Percentiles rank a stretch among this genome's conserved stretches.
These are phyloP conservation scores for Conticribra guillardii DNA, from an alignment of 108 stramenopile genomes.

Conservation along the genomic window DNA sequence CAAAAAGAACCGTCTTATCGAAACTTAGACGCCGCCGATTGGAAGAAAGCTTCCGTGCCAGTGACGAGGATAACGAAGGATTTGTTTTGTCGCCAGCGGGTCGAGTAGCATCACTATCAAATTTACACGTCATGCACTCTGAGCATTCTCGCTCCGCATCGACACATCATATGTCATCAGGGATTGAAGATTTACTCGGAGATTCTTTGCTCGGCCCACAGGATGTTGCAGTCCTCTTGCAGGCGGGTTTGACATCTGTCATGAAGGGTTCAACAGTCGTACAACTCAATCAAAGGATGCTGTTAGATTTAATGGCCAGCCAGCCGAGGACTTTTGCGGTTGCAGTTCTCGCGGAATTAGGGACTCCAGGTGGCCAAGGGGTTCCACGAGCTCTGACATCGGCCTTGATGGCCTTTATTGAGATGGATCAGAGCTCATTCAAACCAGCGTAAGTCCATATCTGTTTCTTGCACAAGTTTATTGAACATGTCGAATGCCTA, in stretches of 20 bases:
- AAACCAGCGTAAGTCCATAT: constrained; percentile 27
- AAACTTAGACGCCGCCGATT: constrained; percentile 38
- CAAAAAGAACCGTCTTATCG: constrained; percentile 32
- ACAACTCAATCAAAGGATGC: constrained; percentile 91
- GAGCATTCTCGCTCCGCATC: constrained; percentile 1
- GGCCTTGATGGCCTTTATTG: constrained; percentile 69
- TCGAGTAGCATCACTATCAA: constrained; percentile 61
- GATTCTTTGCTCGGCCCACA: constrained; percentile 90
- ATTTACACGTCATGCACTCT: constrained; percentile 30
- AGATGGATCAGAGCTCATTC: constrained; percentile 89
- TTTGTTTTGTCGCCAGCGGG: constrained; percentile 74
- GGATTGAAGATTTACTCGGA: constrained; percentile 67
- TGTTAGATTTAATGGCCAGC: constrained; percentile 86
- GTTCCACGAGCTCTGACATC: constrained; percentile 80
- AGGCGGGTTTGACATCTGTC: constrained; percentile 85
- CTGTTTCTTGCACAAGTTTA: neutral
- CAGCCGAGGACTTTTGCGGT: constrained; percentile 85
- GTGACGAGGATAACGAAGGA: constrained; percentile 41
- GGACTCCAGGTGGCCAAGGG: constrained; percentile 42
- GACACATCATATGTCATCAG: constrained; percentile 11
- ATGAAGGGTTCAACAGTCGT: constrained; percentile 91
- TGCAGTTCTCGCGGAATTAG: constrained; percentile 89
- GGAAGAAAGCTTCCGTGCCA: constrained; percentile 50
- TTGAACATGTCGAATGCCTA: neutral
- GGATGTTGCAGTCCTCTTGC: constrained; percentile 89